A percentile compares a stretch with the other conserved stretches of the same genome.
phyloP scores from a whole-genome alignment of 1,139 yeast species.

The Kodamaea sp. region DNA sequence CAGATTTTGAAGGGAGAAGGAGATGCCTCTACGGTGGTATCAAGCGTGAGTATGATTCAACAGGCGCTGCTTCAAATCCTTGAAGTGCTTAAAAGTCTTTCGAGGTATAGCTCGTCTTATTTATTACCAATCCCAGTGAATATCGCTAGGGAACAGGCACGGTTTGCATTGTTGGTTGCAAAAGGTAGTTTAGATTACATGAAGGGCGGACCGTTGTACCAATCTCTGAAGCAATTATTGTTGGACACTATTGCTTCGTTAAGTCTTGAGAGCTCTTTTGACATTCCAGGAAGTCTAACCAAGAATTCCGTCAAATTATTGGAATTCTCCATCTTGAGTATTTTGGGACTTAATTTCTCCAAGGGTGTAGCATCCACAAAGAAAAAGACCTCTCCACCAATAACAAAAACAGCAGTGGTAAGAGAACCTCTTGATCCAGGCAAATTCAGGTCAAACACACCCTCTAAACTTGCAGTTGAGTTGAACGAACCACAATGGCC shows the following conservation, averaged over 20 bases:
- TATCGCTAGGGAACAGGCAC: conserved; percentile 65
- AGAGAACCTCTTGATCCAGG: conserved; percentile 8
- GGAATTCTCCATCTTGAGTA: conserved; percentile 59
- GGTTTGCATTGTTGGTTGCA: conserved; percentile 70
- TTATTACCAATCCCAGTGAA: conserved; percentile 70
- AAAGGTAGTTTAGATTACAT: conserved; percentile 81
- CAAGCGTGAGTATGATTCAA: conserved; percentile 69
- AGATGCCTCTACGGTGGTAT: conserved; percentile 22
- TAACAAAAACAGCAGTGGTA: conserved; percentile 17
- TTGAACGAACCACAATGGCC: neutral
- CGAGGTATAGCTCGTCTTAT: conserved; percentile 37
- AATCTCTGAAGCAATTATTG: conserved; percentile 61
- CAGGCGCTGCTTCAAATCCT: conserved; percentile 72
- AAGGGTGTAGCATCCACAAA: conserved; percentile 21
- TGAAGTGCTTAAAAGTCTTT: conserved; percentile 54
- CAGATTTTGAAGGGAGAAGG: conserved; percentile 30
- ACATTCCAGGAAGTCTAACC: conserved; percentile 62
- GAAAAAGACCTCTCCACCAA: conserved; percentile 21
- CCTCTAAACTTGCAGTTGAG: conserved; percentile 6
- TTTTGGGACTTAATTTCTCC: conserved; percentile 38
- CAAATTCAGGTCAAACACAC: conserved; percentile 5
- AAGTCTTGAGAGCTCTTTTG: conserved; percentile 50
- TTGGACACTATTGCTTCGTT: conserved; percentile 50
- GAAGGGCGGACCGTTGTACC: conserved; percentile 78
- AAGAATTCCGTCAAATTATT: conserved; percentile 54